Evolutionary conservation across 2,329 filamentous ascomycete species (phyloP).

Genomic region (Tolypocladium cylindrosporum): DNA sequence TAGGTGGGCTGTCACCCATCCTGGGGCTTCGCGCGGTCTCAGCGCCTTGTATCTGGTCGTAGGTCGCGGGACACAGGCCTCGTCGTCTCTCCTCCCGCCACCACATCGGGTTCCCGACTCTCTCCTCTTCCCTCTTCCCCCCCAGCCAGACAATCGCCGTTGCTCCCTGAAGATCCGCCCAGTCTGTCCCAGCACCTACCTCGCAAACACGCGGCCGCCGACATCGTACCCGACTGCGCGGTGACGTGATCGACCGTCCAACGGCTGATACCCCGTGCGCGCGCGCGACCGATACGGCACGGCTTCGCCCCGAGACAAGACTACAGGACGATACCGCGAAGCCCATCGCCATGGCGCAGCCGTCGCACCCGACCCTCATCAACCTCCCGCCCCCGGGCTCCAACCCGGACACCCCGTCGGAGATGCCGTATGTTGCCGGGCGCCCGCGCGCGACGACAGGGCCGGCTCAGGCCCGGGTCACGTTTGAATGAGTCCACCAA

Average conservation of each 20-base stretch:
- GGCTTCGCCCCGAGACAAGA: not conserved
- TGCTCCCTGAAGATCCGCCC: not conserved
- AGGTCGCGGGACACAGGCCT: not conserved
- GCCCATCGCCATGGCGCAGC: slow-evolving; percentile 25
- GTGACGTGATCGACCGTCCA: not conserved
- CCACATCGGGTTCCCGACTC: not conserved
- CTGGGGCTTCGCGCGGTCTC: not conserved
- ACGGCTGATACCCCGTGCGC: not conserved
- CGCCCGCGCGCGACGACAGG: not conserved
- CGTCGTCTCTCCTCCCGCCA: not conserved
- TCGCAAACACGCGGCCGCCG: not conserved
- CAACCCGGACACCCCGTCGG: slow-evolving; percentile 76
- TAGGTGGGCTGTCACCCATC: not conserved
- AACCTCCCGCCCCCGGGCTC: slow-evolving; percentile 76
- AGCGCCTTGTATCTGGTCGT: too few species aligned
- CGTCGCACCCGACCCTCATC: slow-evolving; percentile 57
- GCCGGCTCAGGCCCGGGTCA: not conserved
- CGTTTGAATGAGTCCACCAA: not conserved
- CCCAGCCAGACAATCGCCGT: not conserved
- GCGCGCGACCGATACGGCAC: not conserved
- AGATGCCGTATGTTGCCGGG: slow-evolving; percentile 63
- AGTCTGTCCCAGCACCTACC: not conserved
- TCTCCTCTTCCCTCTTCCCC: not conserved
- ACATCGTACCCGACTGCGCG: not conserved
- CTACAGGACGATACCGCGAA: not conserved